Percentiles rank a stretch among this genome's conserved stretches.
These are phyloP conservation scores for Termitomyces sp. DNA, from an alignment of 1,284 basidiomycete genomes.

Conservation along the genomic window DNA sequence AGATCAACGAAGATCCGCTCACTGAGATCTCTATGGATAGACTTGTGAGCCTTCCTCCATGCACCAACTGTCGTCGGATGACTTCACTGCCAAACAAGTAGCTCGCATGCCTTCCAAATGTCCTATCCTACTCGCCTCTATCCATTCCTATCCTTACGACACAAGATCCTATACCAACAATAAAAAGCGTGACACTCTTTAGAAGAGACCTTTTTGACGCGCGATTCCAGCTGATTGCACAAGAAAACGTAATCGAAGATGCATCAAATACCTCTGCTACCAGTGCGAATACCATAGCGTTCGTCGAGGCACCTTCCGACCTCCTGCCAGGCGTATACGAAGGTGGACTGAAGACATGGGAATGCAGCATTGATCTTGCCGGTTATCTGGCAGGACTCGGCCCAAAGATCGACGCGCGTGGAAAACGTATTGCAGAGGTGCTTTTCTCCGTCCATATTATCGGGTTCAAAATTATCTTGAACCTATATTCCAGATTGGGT, in stretches of 20 bases:
- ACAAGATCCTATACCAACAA: conserved; percentile 13
- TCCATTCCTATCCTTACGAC: conserved; percentile 21
- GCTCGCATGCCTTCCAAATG: conserved; percentile 49
- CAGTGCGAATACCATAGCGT: conserved; percentile 37
- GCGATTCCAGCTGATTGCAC: conserved; percentile 83
- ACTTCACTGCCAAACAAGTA: conserved; percentile 22
- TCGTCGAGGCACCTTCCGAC: conserved; percentile 82
- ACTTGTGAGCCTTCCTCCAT: conserved; percentile 7
- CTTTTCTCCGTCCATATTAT: conserved; percentile 9
- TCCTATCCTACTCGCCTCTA: conserved; percentile 61
- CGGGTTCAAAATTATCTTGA: background rate
- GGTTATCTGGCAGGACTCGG: conserved; percentile 43
- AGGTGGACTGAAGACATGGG: conserved; percentile 97
- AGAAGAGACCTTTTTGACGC: conserved; percentile 92
- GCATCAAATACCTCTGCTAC: background rate
- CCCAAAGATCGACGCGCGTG: conserved; percentile 23
- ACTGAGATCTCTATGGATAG: background rate
- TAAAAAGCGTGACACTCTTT: conserved; percentile 39
- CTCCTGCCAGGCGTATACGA: conserved; percentile 92
- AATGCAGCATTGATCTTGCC: conserved; percentile 88
- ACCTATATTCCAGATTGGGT: conserved; percentile 63
- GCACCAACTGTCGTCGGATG: background rate
- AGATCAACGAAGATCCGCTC: background rate
- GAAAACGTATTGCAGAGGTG: conserved; percentile 64
- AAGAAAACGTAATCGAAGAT: conserved; percentile 24